A percentile compares a stretch with the other conserved stretches of the same genome.
phyloP scores from a whole-genome alignment of 352 stramenopile genomes.

The Phytophthora quininea region DNA sequence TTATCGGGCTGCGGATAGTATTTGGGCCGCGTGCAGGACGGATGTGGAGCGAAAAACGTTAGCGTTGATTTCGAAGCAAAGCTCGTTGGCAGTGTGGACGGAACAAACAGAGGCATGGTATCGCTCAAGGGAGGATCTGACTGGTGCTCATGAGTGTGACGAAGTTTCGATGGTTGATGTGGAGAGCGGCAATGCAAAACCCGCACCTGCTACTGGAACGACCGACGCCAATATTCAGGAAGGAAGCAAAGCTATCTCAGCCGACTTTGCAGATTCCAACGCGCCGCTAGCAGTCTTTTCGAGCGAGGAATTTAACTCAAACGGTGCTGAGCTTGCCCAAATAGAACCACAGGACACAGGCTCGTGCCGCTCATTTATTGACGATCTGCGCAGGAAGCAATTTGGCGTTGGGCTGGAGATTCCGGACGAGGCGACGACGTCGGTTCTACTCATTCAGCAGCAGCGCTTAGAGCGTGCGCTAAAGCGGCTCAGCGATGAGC shows the following conservation, averaged over 20 bases:
- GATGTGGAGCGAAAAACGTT: slow-evolving; percentile 43
- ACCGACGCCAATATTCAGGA: neutral
- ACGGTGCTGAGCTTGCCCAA: slow-evolving; percentile 6
- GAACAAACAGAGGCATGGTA: slow-evolving; percentile 31
- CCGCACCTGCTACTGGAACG: neutral
- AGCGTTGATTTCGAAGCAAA: slow-evolving; percentile 28
- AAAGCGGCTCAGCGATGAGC: slow-evolving; percentile 85
- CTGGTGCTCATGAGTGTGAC: neutral
- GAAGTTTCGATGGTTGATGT: neutral
- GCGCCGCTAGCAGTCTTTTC: slow-evolving; percentile 17
- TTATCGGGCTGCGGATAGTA: slow-evolving; percentile 21
- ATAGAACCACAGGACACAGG: slow-evolving; percentile 1
- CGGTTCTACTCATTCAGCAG: slow-evolving; percentile 75
- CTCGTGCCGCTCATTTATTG: slow-evolving; percentile 63
- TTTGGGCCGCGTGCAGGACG: slow-evolving; percentile 43
- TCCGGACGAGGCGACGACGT: slow-evolving; percentile 55
- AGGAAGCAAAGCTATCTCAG: too few species aligned
- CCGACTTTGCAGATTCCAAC: slow-evolving; percentile 6
- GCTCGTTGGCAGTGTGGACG: slow-evolving; percentile 26
- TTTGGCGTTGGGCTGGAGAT: slow-evolving; percentile 82
- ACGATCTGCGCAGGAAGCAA: slow-evolving; percentile 66
- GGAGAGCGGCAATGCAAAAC: neutral
- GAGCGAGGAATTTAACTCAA: neutral
- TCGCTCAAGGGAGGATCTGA: slow-evolving; percentile 21
- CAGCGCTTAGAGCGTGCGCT: slow-evolving; percentile 81